phyloP scores from a whole-genome alignment of 2,329 filamentous ascomycete species.

The Diplodia corticola region DNA sequence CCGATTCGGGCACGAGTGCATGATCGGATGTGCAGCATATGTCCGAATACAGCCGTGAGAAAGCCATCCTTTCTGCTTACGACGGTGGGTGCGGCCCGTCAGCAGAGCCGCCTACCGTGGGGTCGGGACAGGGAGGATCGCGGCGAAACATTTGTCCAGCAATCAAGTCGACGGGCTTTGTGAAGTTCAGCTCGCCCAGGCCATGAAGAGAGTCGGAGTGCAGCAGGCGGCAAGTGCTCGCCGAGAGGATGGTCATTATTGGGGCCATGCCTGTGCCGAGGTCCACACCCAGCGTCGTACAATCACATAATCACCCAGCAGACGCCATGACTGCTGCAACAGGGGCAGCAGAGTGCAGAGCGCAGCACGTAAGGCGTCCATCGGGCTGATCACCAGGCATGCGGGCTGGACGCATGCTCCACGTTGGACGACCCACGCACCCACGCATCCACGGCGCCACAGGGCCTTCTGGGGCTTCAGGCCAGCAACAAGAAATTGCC shows the following conservation, averaged over 20 bases:
- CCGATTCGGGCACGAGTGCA: conserved; percentile 3
- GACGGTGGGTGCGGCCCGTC: background rate
- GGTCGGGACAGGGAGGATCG: background rate
- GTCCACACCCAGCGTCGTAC: background rate
- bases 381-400: background rate
- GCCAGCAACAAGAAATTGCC: background rate
- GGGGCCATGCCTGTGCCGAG: background rate
- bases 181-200: background rate
- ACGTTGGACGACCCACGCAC: background rate
- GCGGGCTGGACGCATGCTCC: background rate
- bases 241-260: no score
- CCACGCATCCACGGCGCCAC: background rate
- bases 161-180: background rate
- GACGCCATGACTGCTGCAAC: background rate
- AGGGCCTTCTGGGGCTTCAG: background rate
- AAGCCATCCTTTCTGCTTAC: background rate
- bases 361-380: background rate
- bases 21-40: background rate
- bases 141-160: conserved; percentile 6
- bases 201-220: background rate
- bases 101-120: background rate
- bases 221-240: background rate
- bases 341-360: background rate
- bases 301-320: conserved; percentile 1
- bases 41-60: background rate